Evolutionary conservation across 371 early-diverging fungal species (phyloP).

Genomic region (Mucor ambiguus): DNA sequence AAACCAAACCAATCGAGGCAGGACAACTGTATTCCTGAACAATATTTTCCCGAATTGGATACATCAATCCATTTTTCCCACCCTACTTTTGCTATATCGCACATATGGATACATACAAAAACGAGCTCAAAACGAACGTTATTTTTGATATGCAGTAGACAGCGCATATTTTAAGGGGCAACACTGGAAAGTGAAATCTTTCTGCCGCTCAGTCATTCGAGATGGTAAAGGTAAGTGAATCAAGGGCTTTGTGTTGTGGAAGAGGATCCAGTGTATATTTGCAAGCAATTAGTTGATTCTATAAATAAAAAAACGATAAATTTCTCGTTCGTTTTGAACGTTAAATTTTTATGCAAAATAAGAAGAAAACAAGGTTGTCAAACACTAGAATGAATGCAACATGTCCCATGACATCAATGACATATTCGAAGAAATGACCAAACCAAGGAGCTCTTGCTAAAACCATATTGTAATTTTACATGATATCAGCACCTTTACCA

Average conservation of each 20-base stretch:
- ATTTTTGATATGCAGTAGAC: background rate
- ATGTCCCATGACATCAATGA: background rate
- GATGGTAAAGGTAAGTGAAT: background rate
- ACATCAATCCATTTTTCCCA: slow-evolving; percentile 4
- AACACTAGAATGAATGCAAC: background rate
- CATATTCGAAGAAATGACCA: slow-evolving; percentile 1
- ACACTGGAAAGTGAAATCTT: background rate
- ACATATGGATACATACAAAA: background rate
- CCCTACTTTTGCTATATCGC: background rate
- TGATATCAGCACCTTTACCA: background rate
- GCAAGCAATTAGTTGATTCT: background rate
- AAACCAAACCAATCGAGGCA: slow-evolving; percentile 8
- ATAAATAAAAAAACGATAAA: background rate
- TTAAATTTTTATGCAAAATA: background rate
- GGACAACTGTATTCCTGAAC: background rate
- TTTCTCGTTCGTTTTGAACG: background rate
- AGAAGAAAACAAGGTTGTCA: background rate
- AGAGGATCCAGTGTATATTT: background rate
- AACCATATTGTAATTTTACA: background rate
- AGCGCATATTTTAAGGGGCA: background rate
- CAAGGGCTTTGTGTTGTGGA: background rate
- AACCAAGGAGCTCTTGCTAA: background rate
- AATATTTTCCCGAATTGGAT: slow-evolving; percentile 3
- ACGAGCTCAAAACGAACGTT: background rate
- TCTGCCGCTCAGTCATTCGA: background rate